phyloP scores from a whole-genome alignment of 768 basidiomycete species.

The Albatrellus ellisii region DNA sequence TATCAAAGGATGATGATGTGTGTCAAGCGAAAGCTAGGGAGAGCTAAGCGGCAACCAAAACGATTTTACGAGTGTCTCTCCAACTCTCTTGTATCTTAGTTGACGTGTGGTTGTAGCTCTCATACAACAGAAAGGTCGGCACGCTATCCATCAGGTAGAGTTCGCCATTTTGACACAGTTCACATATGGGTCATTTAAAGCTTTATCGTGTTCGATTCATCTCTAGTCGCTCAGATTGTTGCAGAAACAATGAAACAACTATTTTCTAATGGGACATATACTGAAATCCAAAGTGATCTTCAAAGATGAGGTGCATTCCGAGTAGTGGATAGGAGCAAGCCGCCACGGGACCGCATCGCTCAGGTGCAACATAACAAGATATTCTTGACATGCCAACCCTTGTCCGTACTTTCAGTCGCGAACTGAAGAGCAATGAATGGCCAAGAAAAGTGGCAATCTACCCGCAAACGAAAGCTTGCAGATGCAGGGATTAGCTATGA shows the following conservation, averaged over 20 bases:
- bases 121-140: slow-evolving; percentile 94
- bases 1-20: slow-evolving; percentile 80
- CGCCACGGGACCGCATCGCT: slow-evolving; percentile 57
- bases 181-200: slow-evolving; percentile 88
- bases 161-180: background rate
- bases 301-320: slow-evolving; percentile 80
- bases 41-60: slow-evolving; percentile 61
- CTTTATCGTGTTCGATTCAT: slow-evolving; percentile 88
- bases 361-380: slow-evolving; percentile 74
- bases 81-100: slow-evolving; percentile 87
- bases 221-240: slow-evolving; percentile 85
- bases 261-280: slow-evolving; percentile 89
- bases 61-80: slow-evolving; percentile 97
- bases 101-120: slow-evolving; percentile 81
- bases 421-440: too few species aligned
- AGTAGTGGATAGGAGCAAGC: slow-evolving; percentile 96
- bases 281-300: slow-evolving; percentile 85
- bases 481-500: too few species aligned
- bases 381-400: too few species aligned
- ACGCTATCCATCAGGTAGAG: background rate
- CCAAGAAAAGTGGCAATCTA: too few species aligned
- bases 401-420: too few species aligned
- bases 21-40: slow-evolving; percentile 45
- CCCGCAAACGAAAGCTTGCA: too few species aligned
- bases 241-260: slow-evolving; percentile 99